A percentile compares a stretch with the other conserved stretches of the same genome.
phyloP scores from a whole-genome alignment of 352 stramenopile species.

The Globisporangium nodosum region DNA sequence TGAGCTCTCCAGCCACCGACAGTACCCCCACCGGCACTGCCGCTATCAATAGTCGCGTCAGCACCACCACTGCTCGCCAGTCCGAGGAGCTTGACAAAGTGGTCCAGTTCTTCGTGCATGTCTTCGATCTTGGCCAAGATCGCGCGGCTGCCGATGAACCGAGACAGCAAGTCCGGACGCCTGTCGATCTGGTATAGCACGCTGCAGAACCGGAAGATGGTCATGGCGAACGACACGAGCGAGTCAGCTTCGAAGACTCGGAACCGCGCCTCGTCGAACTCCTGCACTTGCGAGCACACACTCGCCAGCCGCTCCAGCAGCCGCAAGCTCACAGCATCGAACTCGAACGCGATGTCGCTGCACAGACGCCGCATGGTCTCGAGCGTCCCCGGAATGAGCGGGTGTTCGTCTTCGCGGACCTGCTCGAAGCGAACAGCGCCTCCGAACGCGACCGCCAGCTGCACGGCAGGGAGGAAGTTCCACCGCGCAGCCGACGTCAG shows the following conservation, averaged over 20 bases:
- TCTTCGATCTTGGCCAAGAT: background rate
- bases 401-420: background rate
- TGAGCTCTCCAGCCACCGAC: background rate
- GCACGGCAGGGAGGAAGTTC: background rate
- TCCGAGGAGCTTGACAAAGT: background rate
- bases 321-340: background rate
- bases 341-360: background rate
- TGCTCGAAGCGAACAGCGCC: background rate
- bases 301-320: background rate
- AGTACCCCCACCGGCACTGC: background rate
- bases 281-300: background rate
- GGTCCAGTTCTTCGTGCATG: background rate
- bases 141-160: background rate
- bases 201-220: background rate
- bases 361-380: background rate
- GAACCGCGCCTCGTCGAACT: background rate
- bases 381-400: background rate
- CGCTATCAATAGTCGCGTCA: background rate
- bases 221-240: background rate
- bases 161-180: background rate
- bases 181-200: constrained; percentile 1
- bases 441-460: background rate
- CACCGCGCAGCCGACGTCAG: background rate
- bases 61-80: background rate
- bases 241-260: background rate